Conservation (phyloP, 2,329 filamentous ascomycete genomes). For the Cladosporium cucumerinum region DNA sequence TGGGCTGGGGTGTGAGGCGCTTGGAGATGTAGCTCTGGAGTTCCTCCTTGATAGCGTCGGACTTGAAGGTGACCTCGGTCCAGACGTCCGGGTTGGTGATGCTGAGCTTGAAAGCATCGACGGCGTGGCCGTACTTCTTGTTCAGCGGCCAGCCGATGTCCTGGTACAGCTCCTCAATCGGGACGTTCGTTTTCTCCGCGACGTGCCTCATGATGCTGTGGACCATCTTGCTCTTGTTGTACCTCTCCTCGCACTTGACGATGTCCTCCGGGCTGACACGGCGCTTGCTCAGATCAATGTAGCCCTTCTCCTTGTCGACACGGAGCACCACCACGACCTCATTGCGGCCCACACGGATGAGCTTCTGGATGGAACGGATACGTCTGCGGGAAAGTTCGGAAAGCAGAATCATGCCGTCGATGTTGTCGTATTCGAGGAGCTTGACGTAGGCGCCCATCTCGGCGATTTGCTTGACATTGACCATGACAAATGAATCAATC, state of each 20-base stretch:
- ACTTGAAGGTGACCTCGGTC: constrained; percentile 88
- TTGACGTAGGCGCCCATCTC: constrained; percentile 99
- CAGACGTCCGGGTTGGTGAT: constrained; percentile 98
- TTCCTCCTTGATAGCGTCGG: constrained; percentile 79
- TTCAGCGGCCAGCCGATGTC: constrained; percentile 95
- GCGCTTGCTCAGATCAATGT: constrained; percentile 98
- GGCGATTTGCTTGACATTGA: constrained; percentile 99
- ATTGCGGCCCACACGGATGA: constrained; percentile 95
- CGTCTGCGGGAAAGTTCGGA: constrained; percentile 96
- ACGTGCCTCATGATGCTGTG: constrained; percentile 99
- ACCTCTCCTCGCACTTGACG: constrained; percentile 96
- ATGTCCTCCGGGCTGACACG: constrained; percentile 97
- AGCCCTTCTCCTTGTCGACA: constrained; percentile 99
- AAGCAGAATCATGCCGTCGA: constrained; percentile 99
- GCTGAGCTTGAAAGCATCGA: constrained; percentile 97
- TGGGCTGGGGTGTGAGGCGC: constrained; percentile 95
- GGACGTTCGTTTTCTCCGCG: constrained; percentile 89
- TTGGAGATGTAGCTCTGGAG: constrained; percentile 95
- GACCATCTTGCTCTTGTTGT: constrained; percentile 99
- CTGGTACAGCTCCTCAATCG: constrained; percentile 94
- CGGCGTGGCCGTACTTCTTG: constrained; percentile 93
- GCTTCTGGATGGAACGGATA: constrained; percentile 98
- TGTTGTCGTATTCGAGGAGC: constrained; percentile 98
- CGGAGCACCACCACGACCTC: constrained; percentile 97
- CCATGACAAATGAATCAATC: constrained; percentile 99